Conservation (phyloP, 2,329 filamentous ascomycete species). For the Cladophialophora bantiana region DNA sequence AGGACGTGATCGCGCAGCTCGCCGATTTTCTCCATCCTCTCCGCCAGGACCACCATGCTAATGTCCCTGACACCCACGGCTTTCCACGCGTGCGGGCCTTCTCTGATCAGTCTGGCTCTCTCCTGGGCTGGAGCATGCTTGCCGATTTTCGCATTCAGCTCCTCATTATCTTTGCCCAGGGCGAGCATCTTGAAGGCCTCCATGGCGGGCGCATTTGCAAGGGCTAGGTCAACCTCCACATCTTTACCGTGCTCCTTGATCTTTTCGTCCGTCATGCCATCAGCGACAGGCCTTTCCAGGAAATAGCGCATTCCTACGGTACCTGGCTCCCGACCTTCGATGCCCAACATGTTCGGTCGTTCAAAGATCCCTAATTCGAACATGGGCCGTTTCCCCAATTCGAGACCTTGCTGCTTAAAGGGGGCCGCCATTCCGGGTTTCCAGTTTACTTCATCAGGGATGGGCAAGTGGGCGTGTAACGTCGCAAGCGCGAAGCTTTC, state of each 20-base stretch:
- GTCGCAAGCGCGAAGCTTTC: slow-evolving; percentile 52
- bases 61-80: slow-evolving; percentile 51
- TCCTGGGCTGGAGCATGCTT: slow-evolving; percentile 47
- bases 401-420: slow-evolving; percentile 29
- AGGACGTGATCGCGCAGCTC: slow-evolving; percentile 47
- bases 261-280: slow-evolving; percentile 41
- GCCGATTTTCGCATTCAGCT: slow-evolving; percentile 48
- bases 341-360: slow-evolving; percentile 57
- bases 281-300: slow-evolving; percentile 55
- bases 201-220: slow-evolving; percentile 42
- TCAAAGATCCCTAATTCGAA: slow-evolving; percentile 56
- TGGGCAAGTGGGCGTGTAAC: slow-evolving; percentile 54
- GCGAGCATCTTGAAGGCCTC: slow-evolving; percentile 48
- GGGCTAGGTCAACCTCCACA: slow-evolving; percentile 30
- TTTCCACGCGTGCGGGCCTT: slow-evolving; percentile 51
- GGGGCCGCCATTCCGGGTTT: slow-evolving; percentile 33
- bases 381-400: slow-evolving; percentile 46
- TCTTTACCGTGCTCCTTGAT: slow-evolving; percentile 39
- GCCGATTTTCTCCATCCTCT: slow-evolving; percentile 47
- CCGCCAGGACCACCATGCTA: slow-evolving; percentile 44
- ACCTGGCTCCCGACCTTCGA: slow-evolving; percentile 54
- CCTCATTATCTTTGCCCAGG: slow-evolving; percentile 40
- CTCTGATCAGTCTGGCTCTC: slow-evolving; percentile 47
- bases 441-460: slow-evolving; percentile 48
- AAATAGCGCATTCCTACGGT: slow-evolving; percentile 57